Evolutionary conservation across 306 rosid genomes (phyloP), one percentile per base, ranked within the genome.

Genomic region (Cicer pinnatifidum): DNA sequence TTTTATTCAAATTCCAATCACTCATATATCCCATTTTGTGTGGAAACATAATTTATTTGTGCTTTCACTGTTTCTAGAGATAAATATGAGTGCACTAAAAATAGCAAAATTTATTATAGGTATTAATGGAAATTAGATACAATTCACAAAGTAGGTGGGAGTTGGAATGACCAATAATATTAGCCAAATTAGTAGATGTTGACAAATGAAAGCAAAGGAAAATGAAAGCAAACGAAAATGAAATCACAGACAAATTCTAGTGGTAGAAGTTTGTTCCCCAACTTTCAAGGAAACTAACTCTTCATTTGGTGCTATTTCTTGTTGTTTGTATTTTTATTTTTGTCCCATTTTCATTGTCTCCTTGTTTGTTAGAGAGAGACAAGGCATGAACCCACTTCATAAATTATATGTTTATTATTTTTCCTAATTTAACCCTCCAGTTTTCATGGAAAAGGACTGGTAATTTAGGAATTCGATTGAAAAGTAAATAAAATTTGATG

Each of bases 241-340:
- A 44, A 65, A 69, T 82, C 53, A 7, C 67, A 52, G 71, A 19
- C 35, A 51, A 45, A 47, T 73, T 78, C 73, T 77, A 46, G 63
- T 83, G 88, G 86, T 69, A 76, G 53, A 70, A 54, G 62, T 77
- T 81, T 60, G 67, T 87, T 89, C 82, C 90, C 89, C 80, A 17
- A 72, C 85, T 78, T 81, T 46, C 53, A 80, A 84, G 95, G 81
- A 89, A 91, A 83, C 38, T 56, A 11, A 19, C 54, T 56, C 33
- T 58, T 39, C 33, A 48, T 60, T 71, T 75, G 58, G 58, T 76
- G 40, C 48, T 48, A n/a, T 78, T 70, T 66, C 67, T 63, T 76
- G 35, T 67, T 77, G 28, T 46, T 46, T 8, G 12, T 46, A 13
- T 45, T 79, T 63, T 63, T 41, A 59, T 58, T 40, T 56, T 67